Evolutionary conservation across 1,284 basidiomycete genomes (phyloP), one percentile per base, ranked within the genome.

Genomic region (Wolfiporia cocos): DNA sequence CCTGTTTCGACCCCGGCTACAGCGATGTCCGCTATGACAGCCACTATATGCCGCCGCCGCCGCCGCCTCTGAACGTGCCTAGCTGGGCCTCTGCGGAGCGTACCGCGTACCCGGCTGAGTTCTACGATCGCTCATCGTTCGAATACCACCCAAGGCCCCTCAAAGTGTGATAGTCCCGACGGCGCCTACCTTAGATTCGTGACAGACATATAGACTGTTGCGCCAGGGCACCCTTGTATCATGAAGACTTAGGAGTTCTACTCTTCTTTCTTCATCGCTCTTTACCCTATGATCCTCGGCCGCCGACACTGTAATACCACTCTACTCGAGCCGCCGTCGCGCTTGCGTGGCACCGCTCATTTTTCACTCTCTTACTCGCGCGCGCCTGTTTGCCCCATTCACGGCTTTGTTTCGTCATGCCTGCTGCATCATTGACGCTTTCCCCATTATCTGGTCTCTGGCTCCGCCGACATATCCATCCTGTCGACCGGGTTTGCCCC

Each of bases 381-480:
- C 50, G 53, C 57, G 57, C 55, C 39, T 48, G 37, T 49, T 51
- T 41, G 40, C 46, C 50, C 46, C 45, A 49, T 53, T 46, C 47
- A 49, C 43, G 48, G 44, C 34, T 51, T 47, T 47, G 42, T 43
- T 42, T 42, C 38, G 37, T 50, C 48, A 50, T 48, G 54, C 55
- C 51, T 56, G 42, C 40, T 33, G 50, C 30, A 19, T 17, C 49
- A 42, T 37, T 49, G 46, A 39, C 45, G 52, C 49, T 47, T 40
- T 39, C 51, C 48, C 51, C 45, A 30, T 37, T 47, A 35, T 45
- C 26, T 50, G 44, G 46, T 14, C 37, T 44, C 43, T 50, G 63
- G 59, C 63, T 61, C 49, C 44, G 58, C 68, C 65, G 76, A 77
- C 76, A 73, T 78, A 77, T 78, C 71, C 75, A 76, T 77, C 73